A percentile compares a stretch with the other conserved stretches of the same genome.
These are phyloP conservation scores for Tephrocybe sp. DNA, from an alignment of 768 basidiomycete genomes.

Conservation along the genomic window DNA sequence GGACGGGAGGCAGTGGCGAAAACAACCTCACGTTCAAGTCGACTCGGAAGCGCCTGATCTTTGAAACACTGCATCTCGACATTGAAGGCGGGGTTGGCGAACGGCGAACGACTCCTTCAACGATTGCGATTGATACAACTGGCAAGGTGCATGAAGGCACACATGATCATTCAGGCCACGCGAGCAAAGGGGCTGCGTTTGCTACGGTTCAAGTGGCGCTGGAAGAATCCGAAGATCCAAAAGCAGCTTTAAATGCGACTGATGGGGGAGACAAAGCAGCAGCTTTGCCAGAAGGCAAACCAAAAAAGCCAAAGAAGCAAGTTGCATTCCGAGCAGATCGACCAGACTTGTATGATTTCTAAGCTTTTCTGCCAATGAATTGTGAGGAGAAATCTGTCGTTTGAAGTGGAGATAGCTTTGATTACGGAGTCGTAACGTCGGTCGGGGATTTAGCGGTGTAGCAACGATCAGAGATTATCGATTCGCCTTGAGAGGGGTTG, in stretches of 20 bases:
- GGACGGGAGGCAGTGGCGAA: constrained; percentile 73
- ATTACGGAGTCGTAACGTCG: background rate
- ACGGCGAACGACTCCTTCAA: constrained; percentile 54
- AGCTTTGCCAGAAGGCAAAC: constrained; percentile 21
- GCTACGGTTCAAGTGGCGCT: constrained; percentile 46
- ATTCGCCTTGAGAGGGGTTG: background rate
- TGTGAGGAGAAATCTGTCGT: constrained; percentile 1
- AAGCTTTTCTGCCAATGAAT: constrained; percentile 18
- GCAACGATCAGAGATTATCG: background rate
- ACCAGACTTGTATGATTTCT: constrained; percentile 78
- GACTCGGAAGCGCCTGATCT: constrained; percentile 80
- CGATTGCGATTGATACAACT: constrained; percentile 16
- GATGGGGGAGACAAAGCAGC: constrained; percentile 11
- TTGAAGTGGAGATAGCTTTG: background rate
- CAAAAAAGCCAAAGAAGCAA: constrained; percentile 59
- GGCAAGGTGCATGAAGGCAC: constrained; percentile 12
- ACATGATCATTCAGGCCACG: constrained; percentile 5
- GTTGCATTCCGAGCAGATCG: constrained; percentile 69
- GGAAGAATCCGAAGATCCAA: constrained; percentile 30
- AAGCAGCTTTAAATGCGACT: background rate
- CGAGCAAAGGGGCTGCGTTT: constrained; percentile 19
- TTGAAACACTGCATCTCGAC: constrained; percentile 91
- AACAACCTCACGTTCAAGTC: constrained; percentile 96
- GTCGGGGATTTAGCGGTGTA: background rate
- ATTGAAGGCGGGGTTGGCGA: constrained; percentile 84